These are phyloP conservation scores for Claviceps maximensis DNA, from an alignment of 2,329 filamentous ascomycete genomes.

Conservation along the genomic window DNA sequence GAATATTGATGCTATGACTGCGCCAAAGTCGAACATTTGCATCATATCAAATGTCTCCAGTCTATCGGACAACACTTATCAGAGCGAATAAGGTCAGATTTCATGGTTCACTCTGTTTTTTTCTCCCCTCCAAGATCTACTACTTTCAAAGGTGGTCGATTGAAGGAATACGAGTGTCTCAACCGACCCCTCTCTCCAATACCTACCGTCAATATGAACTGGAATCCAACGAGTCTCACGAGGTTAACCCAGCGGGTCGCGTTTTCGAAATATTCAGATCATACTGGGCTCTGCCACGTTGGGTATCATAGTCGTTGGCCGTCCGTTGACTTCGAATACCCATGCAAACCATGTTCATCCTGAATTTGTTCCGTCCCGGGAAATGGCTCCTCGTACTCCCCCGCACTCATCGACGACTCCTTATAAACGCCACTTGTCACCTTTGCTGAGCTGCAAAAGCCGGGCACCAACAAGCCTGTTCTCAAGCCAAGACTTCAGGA, in stretches of 20 bases:
- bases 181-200: conserved; percentile 31
- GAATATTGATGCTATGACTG: conserved; percentile 46
- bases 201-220: conserved; percentile 27
- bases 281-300: conserved; percentile 8
- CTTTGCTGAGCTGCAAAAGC: conserved; percentile 13
- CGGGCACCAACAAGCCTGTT: conserved; percentile 7
- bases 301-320: background rate
- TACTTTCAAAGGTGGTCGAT: conserved; percentile 15
- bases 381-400: no score
- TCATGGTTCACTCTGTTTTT: conserved; percentile 41
- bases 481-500: conserved; percentile 26
- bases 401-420: no score
- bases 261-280: conserved; percentile 7
- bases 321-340: background rate
- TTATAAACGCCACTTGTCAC: conserved; percentile 6
- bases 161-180: conserved; percentile 26
- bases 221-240: conserved; percentile 35
- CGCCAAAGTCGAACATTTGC: conserved; percentile 36
- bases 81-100: conserved; percentile 37
- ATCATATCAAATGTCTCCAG: conserved; percentile 34
- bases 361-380: background rate
- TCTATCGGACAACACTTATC: conserved; percentile 38
- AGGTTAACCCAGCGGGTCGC: conserved; percentile 30
- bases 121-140: conserved; percentile 31
- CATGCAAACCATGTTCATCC: conserved; percentile 1